A percentile compares a stretch with the other conserved stretches of the same genome.
phyloP scores from a whole-genome alignment of 2,329 filamentous ascomycete species.

The Diplodia seriata region DNA sequence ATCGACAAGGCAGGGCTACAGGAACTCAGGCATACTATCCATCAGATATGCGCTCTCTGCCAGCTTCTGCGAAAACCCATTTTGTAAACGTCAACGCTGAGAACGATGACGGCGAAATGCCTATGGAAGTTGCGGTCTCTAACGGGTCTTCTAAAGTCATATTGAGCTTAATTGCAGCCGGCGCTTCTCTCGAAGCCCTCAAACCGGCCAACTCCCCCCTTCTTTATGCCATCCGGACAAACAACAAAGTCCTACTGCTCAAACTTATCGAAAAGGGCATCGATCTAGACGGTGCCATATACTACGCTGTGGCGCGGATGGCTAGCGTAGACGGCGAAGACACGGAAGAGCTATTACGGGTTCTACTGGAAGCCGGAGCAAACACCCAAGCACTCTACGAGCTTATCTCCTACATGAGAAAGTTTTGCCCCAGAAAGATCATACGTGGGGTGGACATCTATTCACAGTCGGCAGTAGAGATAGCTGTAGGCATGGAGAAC shows the following conservation, averaged over 20 bases:
- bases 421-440: too few relatives aligned
- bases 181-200: background rate
- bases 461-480: too few relatives aligned
- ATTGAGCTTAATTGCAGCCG: background rate
- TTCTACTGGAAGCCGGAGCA: background rate
- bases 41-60: background rate
- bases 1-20: rapidly evolving
- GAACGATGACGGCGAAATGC: background rate
- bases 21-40: rapidly evolving
- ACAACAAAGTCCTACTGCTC: background rate
- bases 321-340: background rate
- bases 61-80: background rate
- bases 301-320: background rate
- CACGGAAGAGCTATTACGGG: rapidly evolving
- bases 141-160: background rate
- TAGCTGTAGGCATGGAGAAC: too few relatives aligned
- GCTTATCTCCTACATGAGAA: too few relatives aligned
- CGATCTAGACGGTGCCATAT: background rate
- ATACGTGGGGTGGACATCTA: too few relatives aligned
- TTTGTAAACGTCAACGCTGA: background rate
- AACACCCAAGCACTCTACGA: too few relatives aligned
- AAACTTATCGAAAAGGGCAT: background rate
- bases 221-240: background rate
- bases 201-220: background rate
- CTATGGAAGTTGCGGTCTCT: background rate